These are phyloP conservation scores for Fusarium sp. DNA, from an alignment of 2,329 filamentous ascomycete genomes.

Conservation along the genomic window DNA sequence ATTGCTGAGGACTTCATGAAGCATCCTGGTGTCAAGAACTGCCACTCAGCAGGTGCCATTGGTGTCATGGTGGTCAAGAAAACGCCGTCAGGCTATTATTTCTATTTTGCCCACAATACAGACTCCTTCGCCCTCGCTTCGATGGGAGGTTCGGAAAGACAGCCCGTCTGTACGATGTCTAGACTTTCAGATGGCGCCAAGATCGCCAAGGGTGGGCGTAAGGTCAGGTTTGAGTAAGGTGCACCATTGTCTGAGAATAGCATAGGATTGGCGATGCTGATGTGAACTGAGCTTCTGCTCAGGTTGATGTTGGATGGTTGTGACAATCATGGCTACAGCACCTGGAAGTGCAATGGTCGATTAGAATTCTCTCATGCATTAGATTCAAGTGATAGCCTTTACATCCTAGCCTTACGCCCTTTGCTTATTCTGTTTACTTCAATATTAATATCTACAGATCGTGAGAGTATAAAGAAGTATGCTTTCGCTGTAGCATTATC, in stretches of 20 bases:
- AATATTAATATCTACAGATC: background rate
- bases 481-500: background rate
- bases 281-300: background rate
- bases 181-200: slow-evolving; percentile 68
- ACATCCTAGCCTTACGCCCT: slow-evolving; percentile 38
- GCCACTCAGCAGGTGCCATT: slow-evolving; percentile 86
- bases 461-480: background rate
- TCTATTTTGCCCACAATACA: slow-evolving; percentile 97
- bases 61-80: slow-evolving; percentile 93
- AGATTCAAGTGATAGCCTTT: slow-evolving; percentile 44
- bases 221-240: slow-evolving; percentile 52
- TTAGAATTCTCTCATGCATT: slow-evolving; percentile 12
- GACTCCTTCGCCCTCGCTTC: slow-evolving; percentile 88
- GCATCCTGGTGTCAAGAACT: slow-evolving; percentile 85
- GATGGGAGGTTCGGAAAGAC: slow-evolving; percentile 82
- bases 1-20: slow-evolving; percentile 92
- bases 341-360: background rate
- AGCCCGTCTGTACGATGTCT: slow-evolving; percentile 89
- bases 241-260: background rate
- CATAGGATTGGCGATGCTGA: background rate
- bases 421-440: background rate
- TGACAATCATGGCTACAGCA: background rate
- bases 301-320: background rate
- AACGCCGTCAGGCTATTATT: slow-evolving; percentile 77
- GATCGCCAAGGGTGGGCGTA: slow-evolving; percentile 67